Evolutionary conservation across 202 grass and related monocot species (phyloP).

Genomic region (Alloteropsis angusta): DNA sequence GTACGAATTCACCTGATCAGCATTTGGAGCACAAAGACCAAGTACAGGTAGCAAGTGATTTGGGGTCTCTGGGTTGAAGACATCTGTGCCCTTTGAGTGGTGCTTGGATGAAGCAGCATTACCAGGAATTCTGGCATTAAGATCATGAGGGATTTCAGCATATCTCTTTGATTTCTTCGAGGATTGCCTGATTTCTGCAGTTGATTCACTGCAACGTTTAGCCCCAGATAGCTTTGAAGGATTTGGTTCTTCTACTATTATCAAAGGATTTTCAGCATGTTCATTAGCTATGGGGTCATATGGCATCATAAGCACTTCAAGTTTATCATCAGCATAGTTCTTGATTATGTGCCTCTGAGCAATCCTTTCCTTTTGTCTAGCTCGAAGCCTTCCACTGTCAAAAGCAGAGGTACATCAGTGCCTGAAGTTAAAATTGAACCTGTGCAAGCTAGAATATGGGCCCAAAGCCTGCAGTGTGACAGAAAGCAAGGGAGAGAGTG

Average conservation of each 20-base stretch:
- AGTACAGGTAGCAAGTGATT: slow-evolving; percentile 72
- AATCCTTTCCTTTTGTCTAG: slow-evolving; percentile 91
- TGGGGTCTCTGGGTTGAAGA: slow-evolving; percentile 46
- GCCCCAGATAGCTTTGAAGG: slow-evolving; percentile 27
- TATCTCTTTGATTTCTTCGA: slow-evolving; percentile 55
- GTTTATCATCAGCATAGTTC: slow-evolving; percentile 30
- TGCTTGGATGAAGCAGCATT: slow-evolving; percentile 41
- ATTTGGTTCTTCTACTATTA: slow-evolving; percentile 34
- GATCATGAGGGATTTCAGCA: slow-evolving; percentile 43
- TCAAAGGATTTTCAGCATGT: slow-evolving; percentile 38
- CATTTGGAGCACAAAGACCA: slow-evolving; percentile 94
- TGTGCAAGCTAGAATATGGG: slow-evolving; percentile 22
- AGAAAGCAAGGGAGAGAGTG: neutral
- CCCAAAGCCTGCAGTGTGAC: neutral
- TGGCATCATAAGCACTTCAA: slow-evolving; percentile 39
- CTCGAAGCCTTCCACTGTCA: slow-evolving; percentile 81
- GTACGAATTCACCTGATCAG: slow-evolving; percentile 53
- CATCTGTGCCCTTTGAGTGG: slow-evolving; percentile 30
- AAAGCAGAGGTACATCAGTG: slow-evolving; percentile 39
- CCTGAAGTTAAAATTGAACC: slow-evolving; percentile 20
- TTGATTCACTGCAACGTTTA: slow-evolving; percentile 43
- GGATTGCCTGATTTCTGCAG: slow-evolving; percentile 43
- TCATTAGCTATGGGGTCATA: slow-evolving; percentile 37
- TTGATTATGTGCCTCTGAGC: slow-evolving; percentile 49
- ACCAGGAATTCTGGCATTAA: slow-evolving; percentile 34